Base-by-base conservation (phyloP, 2,329 filamentous ascomycete species). In the Botrytis sinoallii region DNA sequence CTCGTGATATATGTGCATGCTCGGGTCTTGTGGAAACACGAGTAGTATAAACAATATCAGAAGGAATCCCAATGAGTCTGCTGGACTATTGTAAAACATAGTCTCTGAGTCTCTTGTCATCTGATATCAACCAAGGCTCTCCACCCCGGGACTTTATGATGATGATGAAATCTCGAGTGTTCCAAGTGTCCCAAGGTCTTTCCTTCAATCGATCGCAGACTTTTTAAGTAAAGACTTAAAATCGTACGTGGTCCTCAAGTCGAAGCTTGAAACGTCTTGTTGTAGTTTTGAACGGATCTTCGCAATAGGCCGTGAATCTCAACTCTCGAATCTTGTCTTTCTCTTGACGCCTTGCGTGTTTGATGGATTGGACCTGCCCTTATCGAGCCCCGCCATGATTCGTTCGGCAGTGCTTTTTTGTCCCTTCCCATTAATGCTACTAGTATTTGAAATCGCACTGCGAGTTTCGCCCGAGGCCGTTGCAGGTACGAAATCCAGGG, bases 361-460 rank as follows among this genome's bases (percentile, higher is more conserved):
- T 22, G 80, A 79, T 55, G 79, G 80, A 73, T 75, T 80, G 48
- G 80, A 78, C 52, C 76, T 76, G 42, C 77, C 78, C 57, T 77
- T 76, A 65, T 82, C 81, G n/a, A 81, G 75, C 1, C 79, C 80
- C 14, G 80, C 80, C 80, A 82, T 80, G 6, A 82, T 73, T 68
- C 81, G 77, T 69, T 82, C 81, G n/a, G 80, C 79, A 14, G 80
- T 76, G 73, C 80, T 81, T 68, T 79, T 77, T 67, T 78, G 79
- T 6, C 63, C 75, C 7, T 70, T 71, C 60, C 77, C 77, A 44
- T 65, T 73, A 18, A 35, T 55, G 29, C 57, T 12, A 57, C 71
- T 75, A 14, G 71, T 46, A 64, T 75, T 75, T 65, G 75, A 78
- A 22, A 76, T 78, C 42, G 77, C 79, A 67, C 63, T 77, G 48